These are phyloP conservation scores for Pisolithus microcarpus DNA, from an alignment of 768 basidiomycete species.

Conservation along the genomic window DNA sequence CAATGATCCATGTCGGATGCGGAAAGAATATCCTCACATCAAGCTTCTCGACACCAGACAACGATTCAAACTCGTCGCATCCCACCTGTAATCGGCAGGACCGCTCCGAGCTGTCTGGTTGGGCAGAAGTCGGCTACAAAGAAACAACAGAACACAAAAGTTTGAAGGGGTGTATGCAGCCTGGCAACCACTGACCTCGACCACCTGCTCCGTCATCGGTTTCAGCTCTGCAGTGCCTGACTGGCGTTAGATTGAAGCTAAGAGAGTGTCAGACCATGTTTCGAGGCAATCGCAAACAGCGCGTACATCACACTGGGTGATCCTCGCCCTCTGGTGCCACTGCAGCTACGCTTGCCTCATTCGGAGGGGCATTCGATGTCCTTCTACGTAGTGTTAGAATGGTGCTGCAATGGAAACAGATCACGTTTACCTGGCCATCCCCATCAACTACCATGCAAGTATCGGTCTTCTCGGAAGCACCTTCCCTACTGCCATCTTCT, in stretches of 20 bases:
- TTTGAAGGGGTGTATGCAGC: background rate
- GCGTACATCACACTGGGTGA: conserved; percentile 23
- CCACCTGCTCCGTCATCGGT: conserved; percentile 1
- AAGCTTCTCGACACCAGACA: conserved; percentile 42
- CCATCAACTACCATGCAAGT: conserved; percentile 12
- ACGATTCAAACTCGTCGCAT: conserved; percentile 37
- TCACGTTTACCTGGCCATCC: conserved; percentile 13
- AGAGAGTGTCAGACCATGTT: conserved; percentile 13
- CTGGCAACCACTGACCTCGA: conserved; percentile 9
- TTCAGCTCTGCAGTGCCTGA: conserved; percentile 25
- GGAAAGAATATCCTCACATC: conserved; percentile 32
- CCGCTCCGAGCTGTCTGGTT: conserved; percentile 9
- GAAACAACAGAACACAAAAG: background rate
- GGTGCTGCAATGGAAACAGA: background rate
- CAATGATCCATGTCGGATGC: background rate
- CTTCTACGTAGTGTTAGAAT: background rate
- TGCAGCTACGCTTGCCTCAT: background rate
- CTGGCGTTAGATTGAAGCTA: conserved; percentile 24
- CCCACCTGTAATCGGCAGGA: background rate
- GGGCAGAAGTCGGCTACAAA: conserved; percentile 16
- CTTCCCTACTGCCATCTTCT: background rate
- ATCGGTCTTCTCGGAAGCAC: conserved; percentile 2
- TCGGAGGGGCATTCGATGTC: background rate
- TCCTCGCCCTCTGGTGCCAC: conserved; percentile 8
- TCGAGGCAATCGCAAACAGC: conserved; percentile 5